Conservation (phyloP, 805 yeast species). For the Candida taoyuanica region DNA sequence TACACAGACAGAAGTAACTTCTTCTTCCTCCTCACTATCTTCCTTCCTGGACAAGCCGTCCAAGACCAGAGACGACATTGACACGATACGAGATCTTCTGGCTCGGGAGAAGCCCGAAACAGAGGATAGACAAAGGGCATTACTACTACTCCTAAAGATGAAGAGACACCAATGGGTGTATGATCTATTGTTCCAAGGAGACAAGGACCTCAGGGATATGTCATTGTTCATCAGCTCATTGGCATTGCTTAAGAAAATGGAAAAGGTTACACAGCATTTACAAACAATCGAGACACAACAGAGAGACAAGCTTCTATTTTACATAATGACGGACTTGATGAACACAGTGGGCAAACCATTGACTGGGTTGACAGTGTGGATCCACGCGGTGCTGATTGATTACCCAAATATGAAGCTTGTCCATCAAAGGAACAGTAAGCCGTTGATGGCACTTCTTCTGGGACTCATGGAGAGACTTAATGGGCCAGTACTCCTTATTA, state of each 20-base stretch:
- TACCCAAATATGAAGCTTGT: constrained; percentile 9
- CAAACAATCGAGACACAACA: background rate
- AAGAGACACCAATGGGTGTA: constrained; percentile 12
- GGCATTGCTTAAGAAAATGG: background rate
- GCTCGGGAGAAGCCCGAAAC: background rate
- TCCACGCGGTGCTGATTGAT: background rate
- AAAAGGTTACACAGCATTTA: background rate
- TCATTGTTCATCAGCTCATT: constrained; percentile 1
- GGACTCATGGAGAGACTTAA: constrained; percentile 3
- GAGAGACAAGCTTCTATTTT: background rate
- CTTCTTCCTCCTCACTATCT: too few species aligned
- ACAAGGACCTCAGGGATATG: background rate
- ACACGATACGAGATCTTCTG: too few species aligned
- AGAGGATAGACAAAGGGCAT: constrained; percentile 4
- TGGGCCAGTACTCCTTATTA: background rate
- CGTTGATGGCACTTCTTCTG: constrained; percentile 1
- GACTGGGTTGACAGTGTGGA: constrained; percentile 11
- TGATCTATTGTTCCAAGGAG: constrained; percentile 2
- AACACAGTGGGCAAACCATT: too few species aligned
- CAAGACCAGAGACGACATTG: too few species aligned
- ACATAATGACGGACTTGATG: too few species aligned
- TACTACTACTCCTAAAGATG: constrained; percentile 8
- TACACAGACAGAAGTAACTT: too few species aligned
- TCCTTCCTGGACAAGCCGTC: too few species aligned
- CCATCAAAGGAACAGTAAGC: constrained; percentile 9